Evolutionary conservation across 345 rosid species (phyloP).

Genomic region (Salix koriyanagi): DNA sequence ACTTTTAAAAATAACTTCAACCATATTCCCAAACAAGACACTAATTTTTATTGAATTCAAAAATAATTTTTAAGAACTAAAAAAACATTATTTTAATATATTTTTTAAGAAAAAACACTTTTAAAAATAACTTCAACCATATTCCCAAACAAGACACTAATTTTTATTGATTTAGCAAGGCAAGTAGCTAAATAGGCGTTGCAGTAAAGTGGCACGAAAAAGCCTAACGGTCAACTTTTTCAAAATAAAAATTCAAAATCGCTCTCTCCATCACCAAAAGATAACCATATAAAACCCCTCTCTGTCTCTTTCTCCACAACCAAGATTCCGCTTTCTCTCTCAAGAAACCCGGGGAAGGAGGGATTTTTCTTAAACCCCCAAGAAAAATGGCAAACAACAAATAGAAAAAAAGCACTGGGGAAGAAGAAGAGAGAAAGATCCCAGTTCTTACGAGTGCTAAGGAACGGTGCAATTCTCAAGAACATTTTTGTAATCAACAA

Average conservation of each 20-base stretch:
- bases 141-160: too few species aligned
- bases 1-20: too few species aligned
- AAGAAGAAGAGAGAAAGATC: slow-evolving; percentile 27
- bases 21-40: too few species aligned
- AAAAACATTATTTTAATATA: too few species aligned
- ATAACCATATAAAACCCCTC: not conserved
- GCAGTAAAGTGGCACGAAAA: not conserved
- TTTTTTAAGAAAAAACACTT: too few species aligned
- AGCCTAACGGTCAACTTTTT: slow-evolving; percentile 41
- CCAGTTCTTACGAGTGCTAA: slow-evolving; percentile 76
- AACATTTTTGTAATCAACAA: slow-evolving; percentile 70
- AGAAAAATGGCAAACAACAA: slow-evolving; percentile 26
- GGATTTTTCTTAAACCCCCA: not conserved
- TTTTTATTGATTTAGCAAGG: not conserved
- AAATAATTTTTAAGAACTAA: too few species aligned
- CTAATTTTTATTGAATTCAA: too few species aligned
- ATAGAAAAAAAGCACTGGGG: slow-evolving; percentile 12
- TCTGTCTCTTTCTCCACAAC: not conserved
- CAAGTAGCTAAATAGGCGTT: slow-evolving; percentile 20
- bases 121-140: too few species aligned
- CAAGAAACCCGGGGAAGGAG: not conserved
- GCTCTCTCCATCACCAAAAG: not conserved
- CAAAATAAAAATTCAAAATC: slow-evolving; percentile 34
- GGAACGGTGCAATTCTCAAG: slow-evolving; percentile 76
- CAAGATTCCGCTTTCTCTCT: not conserved